Base-by-base conservation (phyloP, 306 rosid species). In the Pyrus betulifolia region DNA sequence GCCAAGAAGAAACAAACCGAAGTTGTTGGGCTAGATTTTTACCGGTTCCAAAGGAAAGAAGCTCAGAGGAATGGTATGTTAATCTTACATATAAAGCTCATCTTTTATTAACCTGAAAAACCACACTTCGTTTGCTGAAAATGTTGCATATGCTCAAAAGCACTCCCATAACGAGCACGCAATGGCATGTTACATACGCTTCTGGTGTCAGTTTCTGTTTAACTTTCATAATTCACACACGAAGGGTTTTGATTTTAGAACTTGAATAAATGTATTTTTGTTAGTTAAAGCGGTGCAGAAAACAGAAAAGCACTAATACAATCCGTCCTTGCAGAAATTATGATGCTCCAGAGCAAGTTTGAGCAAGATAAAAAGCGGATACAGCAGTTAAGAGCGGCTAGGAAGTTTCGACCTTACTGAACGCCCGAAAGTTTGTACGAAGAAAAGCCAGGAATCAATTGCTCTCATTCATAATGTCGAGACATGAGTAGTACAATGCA, bases 331-430 rank as follows among this genome's bases (percentile, higher is more conserved):
- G 87, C 96, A 94, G 98, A 95, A 80, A 73, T 95, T 76, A 79
- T 95, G 91, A 78, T 76, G 86, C 84, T 95, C 66, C 98, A 92
- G 78, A 81, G 89, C 86, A 95, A 95, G 69, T 95, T 95, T 57
- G 91, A 90, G 85, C 88, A 89, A 67, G 98, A 90, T 78, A 92
- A 87, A 81, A 92, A 88, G 77, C 82, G 95, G 76, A 85, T 95
- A 52, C 98, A 90, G 75, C 96, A 88, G 79, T 73, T 92, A 30
- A 82, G 97, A 88, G 96, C 97, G 76, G 85, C 97, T 51, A 87
- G 97, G 82, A 90, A 91, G 83, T 95, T 95, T 81, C 87, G 88
- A 55, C 98, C 97, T 19, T 95, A 95, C 80, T 95, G 85, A 86
- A 14, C 6, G 25, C 35, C 49, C n/a, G 44, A 8, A 65, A 17